Evolutionary conservation across 495 filamentous ascomycete species (phyloP), one percentile per base, ranked within the genome.

Genomic region (Podospora conica): DNA sequence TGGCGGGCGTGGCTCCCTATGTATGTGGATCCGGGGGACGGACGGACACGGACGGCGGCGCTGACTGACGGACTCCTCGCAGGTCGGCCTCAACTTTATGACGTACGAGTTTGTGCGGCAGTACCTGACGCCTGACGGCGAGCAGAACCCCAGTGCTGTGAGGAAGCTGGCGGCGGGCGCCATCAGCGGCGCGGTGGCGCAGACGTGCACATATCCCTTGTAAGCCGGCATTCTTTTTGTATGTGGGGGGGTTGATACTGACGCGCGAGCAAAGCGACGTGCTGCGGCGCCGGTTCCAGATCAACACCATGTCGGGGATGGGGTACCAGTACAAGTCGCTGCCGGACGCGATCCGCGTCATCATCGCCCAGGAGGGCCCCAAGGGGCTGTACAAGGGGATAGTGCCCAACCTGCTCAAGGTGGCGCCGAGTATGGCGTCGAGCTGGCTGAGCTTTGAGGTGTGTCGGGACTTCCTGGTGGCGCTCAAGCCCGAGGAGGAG

Each of bases 301-400:
- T 98, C 79, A 98, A 98, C 74, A 98, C 93, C 59, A 98, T 98
- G 95, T 91, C 88, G 25, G 94, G 94, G n/a, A 93, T 98, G 87
- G 96, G 95, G 54, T 98, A 97, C 71, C 86, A 93, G 75, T 98
- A 98, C 79, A 91, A 87, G 69, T 88, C 87, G 20, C 89, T 98
- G 53, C 84, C 85, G 69, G 92, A 97, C 73, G 95, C 95, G 5
- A 80, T 98, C 58, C 84, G 81, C 55, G 83, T 91, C 23, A 98
- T 98, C 70, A 74, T 96, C 62, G 76, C 84, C 12, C 84, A 93
- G 68, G 95, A 98, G 78, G 81, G 81, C 5, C 25, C 79, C 12
- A 78, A 74, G 25, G 93, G 93, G 27, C 73, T 97, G 23, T 97
- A 96, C 79, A 97, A 97, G 75, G 93, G 93, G 18, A 90, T 97